Evolutionary conservation across 176 grass and related monocot species (phyloP).

Genomic region (Stipa capillata): DNA sequence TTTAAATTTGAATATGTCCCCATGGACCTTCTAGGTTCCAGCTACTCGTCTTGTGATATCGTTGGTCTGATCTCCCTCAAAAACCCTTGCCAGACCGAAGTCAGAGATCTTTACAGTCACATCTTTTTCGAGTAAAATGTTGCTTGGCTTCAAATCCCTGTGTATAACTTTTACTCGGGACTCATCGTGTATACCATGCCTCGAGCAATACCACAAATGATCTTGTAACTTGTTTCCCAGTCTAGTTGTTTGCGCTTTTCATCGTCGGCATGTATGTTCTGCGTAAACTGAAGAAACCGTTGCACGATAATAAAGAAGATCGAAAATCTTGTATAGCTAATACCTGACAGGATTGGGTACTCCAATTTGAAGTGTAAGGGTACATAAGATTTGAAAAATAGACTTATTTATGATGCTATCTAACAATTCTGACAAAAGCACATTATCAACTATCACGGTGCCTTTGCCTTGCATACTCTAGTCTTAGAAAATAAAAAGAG

Average conservation of each 20-base stretch:
- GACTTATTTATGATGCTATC: not conserved
- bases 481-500: too few species aligned
- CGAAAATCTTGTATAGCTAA: not conserved
- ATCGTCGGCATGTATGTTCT: not conserved
- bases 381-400: not conserved
- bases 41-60: slow-evolving; percentile 59
- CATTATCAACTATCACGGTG: not conserved
- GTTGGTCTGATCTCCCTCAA: slow-evolving; percentile 33
- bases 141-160: slow-evolving; percentile 68
- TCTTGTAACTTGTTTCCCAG: slow-evolving; percentile 51
- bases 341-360: not conserved
- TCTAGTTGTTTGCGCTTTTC: slow-evolving; percentile 15
- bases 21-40: slow-evolving; percentile 58
- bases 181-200: slow-evolving; percentile 62
- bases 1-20: not conserved
- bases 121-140: slow-evolving; percentile 64
- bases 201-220: slow-evolving; percentile 58
- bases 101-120: slow-evolving; percentile 62
- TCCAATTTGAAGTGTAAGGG: not conserved
- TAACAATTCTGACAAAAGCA: not conserved
- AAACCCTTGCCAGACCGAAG: slow-evolving; percentile 62
- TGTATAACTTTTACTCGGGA: slow-evolving; percentile 46
- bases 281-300: not conserved
- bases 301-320: not conserved
- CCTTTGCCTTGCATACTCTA: too few species aligned